phyloP scores from a whole-genome alignment of 1,284 basidiomycete genomes.

The Xerocomus amazonicus region DNA sequence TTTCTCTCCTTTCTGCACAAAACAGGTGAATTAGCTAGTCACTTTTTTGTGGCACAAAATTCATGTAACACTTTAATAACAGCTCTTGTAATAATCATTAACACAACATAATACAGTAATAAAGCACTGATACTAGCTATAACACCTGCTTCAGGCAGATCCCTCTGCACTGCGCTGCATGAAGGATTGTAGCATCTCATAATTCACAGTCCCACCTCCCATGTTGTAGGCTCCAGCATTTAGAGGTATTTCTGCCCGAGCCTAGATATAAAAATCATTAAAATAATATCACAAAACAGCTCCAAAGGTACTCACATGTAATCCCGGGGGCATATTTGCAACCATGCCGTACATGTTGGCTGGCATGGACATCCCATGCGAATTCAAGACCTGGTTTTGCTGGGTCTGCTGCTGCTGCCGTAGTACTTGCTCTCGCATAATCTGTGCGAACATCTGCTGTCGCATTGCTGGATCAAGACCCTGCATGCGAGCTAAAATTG shows the following conservation, averaged over 20 bases:
- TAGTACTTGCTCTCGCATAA: conserved; percentile 26
- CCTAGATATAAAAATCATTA: conserved; percentile 14
- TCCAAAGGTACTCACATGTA: conserved; percentile 16
- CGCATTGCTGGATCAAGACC: conserved; percentile 27
- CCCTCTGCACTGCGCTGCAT: conserved; percentile 51
- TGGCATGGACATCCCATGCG: conserved; percentile 13
- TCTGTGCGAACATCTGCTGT: conserved; percentile 14
- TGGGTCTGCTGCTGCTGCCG: conserved; percentile 32
- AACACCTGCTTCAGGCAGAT: conserved; percentile 22
- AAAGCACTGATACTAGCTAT: neutral
- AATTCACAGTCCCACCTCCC: conserved; percentile 38
- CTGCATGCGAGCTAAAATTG: conserved; percentile 21
- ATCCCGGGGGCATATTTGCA: conserved; percentile 12
- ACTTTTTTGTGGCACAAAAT: too few species aligned
- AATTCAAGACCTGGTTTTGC: conserved; percentile 11
- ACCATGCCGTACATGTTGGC: conserved; percentile 10
- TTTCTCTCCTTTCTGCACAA: too few species aligned
- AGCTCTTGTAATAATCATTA: too few species aligned
- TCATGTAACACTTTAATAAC: too few species aligned
- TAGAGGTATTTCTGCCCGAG: conserved; percentile 7
- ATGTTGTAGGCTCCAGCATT: conserved; percentile 11
- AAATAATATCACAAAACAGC: neutral
- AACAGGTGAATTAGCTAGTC: too few species aligned
- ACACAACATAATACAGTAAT: too few species aligned
- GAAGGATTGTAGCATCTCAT: conserved; percentile 61